A percentile compares a stretch with the other conserved stretches of the same genome.
phyloP scores from a whole-genome alignment of 2,329 filamentous ascomycete genomes.

The Hypoxylon sp. region DNA sequence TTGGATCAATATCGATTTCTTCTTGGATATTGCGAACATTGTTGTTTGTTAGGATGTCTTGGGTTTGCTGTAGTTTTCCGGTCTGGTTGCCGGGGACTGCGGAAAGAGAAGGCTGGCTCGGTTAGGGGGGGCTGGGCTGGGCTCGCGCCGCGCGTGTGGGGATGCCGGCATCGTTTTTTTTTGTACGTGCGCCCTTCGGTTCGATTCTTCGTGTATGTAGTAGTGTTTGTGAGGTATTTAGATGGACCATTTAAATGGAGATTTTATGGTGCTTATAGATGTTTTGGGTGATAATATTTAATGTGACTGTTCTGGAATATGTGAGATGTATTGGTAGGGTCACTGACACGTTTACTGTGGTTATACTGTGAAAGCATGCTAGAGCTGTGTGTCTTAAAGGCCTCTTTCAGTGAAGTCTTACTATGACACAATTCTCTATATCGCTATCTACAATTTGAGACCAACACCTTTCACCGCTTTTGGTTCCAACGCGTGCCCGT shows the following conservation, averaged over 20 bases:
- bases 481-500: background rate
- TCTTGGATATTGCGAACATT: slow-evolving; percentile 3
- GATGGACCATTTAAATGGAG: slow-evolving; percentile 46
- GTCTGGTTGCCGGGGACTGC: slow-evolving; percentile 31
- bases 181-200: slow-evolving; percentile 22
- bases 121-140: background rate
- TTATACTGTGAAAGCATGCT: no score
- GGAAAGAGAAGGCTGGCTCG: slow-evolving; percentile 9
- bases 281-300: background rate
- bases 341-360: background rate
- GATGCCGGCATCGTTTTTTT: slow-evolving; percentile 1
- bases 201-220: slow-evolving; percentile 46
- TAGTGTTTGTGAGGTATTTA: slow-evolving; percentile 41
- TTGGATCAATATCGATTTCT: background rate
- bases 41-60: background rate
- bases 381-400: background rate
- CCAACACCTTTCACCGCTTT: background rate
- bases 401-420: background rate
- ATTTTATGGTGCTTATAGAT: slow-evolving; percentile 24
- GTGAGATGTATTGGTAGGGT: background rate
- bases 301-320: background rate
- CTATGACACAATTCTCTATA: background rate
- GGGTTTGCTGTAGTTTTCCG: slow-evolving; percentile 5
- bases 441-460: background rate
- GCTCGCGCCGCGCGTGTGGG: background rate